Conservation (phyloP, 805 yeast genomes). For the Candida insectalens region DNA sequence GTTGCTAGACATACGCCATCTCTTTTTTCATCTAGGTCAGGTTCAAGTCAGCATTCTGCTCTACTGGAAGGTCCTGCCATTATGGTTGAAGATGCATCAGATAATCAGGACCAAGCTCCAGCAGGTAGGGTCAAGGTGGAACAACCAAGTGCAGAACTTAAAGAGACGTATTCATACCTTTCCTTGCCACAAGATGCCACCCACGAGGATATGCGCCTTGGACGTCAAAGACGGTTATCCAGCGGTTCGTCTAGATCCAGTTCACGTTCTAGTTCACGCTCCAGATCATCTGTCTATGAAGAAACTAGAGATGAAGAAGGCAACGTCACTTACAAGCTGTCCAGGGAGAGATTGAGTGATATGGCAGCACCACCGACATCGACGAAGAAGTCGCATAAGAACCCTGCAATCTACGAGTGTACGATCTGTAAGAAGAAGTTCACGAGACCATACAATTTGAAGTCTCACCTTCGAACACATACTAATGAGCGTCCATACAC, state of each 20-base stretch:
- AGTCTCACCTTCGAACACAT: constrained; percentile 86
- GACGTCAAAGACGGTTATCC: constrained; percentile 27
- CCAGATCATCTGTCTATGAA: constrained; percentile 16
- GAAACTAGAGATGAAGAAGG: constrained; percentile 3
- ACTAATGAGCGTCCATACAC: constrained; percentile 74
- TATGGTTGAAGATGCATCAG: constrained; percentile 15
- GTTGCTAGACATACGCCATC: constrained; percentile 43
- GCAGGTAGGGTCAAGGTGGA: background rate
- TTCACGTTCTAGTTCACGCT: constrained; percentile 17
- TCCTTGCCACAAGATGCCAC: constrained; percentile 22
- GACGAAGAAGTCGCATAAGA: constrained; percentile 52
- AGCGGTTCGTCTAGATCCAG: constrained; percentile 11
- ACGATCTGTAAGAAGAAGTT: constrained; percentile 77
- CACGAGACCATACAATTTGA: constrained; percentile 87
- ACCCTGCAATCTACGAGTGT: constrained; percentile 71
- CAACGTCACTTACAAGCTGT: constrained; percentile 6
- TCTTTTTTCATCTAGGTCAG: constrained; percentile 36
- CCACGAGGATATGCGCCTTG: constrained; percentile 26
- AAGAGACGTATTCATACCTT: constrained; percentile 10
- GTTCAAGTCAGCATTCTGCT: constrained; percentile 3
- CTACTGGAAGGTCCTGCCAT: constrained; percentile 10
- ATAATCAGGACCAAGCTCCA: background rate
- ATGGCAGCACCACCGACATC: constrained; percentile 44
- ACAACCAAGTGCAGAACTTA: constrained; percentile 5
- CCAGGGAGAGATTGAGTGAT: constrained; percentile 54